Conservation (phyloP, 2,329 filamentous ascomycete genomes). For the Zarea fungicola region DNA sequence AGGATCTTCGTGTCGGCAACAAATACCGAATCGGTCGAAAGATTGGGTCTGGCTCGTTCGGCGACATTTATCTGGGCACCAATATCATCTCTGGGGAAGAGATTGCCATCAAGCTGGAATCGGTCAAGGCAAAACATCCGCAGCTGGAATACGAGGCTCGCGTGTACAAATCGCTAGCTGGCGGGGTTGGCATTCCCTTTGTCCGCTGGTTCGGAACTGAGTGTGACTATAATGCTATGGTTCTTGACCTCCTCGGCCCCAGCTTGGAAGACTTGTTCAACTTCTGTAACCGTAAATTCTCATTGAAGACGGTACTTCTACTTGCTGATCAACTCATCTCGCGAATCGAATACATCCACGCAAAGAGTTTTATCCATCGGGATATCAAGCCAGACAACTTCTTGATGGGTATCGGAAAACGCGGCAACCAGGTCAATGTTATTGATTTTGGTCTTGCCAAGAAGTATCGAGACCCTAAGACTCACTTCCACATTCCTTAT, state of each 20-base stretch:
- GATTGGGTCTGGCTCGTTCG: constrained; percentile 96
- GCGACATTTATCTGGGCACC: constrained; percentile 97
- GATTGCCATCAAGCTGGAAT: constrained; percentile 99
- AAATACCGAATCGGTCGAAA: constrained; percentile 99
- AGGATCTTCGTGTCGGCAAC: constrained; percentile 99
- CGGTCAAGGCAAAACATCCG: constrained; percentile 98
- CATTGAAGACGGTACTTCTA: constrained; percentile 93
- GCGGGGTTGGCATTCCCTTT: constrained; percentile 95
- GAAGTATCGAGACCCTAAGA: constrained; percentile 99
- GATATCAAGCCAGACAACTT: constrained; percentile 99
- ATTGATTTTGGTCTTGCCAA: constrained; percentile 99
- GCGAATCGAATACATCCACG: constrained; percentile 98
- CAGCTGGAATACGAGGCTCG: constrained; percentile 98
- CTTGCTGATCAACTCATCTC: constrained; percentile 98
- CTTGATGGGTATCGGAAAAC: constrained; percentile 98
- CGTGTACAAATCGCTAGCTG: constrained; percentile 84
- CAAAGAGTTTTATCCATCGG: constrained; percentile 98
- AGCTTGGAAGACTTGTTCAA: constrained; percentile 98
- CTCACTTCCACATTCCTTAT: constrained; percentile 99
- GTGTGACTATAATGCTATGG: constrained; percentile 99
- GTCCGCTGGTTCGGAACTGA: constrained; percentile 99
- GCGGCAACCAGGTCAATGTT: constrained; percentile 98
- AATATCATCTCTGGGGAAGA: constrained; percentile 99
- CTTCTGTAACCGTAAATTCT: constrained; percentile 99
- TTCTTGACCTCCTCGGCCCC: constrained; percentile 91